Conservation (phyloP, 2,329 filamentous ascomycete species). For the Thelonectria discophora region DNA sequence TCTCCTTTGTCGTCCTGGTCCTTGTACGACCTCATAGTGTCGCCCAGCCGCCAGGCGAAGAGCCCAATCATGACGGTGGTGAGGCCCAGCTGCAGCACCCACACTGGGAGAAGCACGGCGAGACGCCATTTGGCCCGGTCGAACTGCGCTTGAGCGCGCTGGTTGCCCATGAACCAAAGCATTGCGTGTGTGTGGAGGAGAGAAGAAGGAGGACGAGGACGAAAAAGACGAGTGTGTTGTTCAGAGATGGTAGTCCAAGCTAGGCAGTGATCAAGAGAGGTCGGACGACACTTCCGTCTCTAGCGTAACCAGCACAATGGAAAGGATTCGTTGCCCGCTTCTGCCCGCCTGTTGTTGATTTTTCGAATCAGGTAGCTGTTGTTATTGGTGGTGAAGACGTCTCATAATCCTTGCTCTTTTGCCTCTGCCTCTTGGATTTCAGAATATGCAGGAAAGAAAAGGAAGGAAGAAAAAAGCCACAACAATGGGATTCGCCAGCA, state of each 20-base stretch:
- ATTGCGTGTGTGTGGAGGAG: background rate
- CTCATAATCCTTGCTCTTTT: constrained; percentile 11
- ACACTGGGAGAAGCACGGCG: constrained; percentile 58
- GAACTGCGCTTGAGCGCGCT: constrained; percentile 63
- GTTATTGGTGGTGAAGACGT: constrained; percentile 4
- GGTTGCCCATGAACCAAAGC: constrained; percentile 48
- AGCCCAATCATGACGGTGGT: constrained; percentile 59
- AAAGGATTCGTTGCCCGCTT: constrained; percentile 10
- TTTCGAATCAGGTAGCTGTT: constrained; percentile 22
- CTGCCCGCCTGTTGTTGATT: background rate
- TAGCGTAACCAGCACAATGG: constrained; percentile 25
- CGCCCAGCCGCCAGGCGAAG: constrained; percentile 62
- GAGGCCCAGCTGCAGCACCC: constrained; percentile 58
- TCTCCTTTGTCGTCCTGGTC: constrained; percentile 51
- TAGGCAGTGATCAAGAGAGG: background rate
- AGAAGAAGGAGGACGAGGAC: background rate
- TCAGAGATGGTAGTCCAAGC: constrained; percentile 12
- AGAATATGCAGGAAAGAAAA: no score
- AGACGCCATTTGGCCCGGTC: constrained; percentile 61
- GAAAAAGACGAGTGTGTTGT: constrained; percentile 7
- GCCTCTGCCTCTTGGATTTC: no score
- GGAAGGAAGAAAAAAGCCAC: no score
- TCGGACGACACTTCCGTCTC: no score
- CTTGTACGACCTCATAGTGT: constrained; percentile 55
- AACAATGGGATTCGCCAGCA: no score